Evolutionary conservation across 2,329 filamentous ascomycete genomes (phyloP).

Genomic region (Aspergillus quadricinctus): DNA sequence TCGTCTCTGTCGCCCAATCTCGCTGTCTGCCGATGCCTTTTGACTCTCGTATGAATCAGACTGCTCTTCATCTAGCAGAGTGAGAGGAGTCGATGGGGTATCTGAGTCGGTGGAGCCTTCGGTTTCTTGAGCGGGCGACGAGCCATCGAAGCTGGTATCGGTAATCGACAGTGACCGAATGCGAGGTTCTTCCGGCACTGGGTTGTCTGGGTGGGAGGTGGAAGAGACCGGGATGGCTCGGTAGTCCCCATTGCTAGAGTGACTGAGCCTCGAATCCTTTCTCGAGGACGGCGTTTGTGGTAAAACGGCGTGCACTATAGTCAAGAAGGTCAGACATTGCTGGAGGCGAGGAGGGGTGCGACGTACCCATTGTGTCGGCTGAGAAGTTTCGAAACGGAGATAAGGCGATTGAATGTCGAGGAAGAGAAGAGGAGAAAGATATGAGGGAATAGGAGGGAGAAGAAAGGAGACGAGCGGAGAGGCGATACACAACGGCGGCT

Average conservation of each 20-base stretch:
- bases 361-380: slow-evolving; percentile 18
- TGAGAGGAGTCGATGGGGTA: slow-evolving; percentile 39
- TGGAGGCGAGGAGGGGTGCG: background rate
- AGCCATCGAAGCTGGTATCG: slow-evolving; percentile 27
- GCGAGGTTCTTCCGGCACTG: slow-evolving; percentile 45
- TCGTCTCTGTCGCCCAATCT: slow-evolving; percentile 32
- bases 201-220: slow-evolving; percentile 45
- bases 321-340: background rate
- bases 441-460: background rate
- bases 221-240: slow-evolving; percentile 33
- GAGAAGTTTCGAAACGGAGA: background rate
- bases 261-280: slow-evolving; percentile 19
- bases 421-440: background rate
- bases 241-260: slow-evolving; percentile 21
- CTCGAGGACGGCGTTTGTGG: slow-evolving; percentile 22
- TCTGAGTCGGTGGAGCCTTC: slow-evolving; percentile 35
- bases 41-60: slow-evolving; percentile 30
- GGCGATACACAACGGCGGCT: background rate
- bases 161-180: slow-evolving; percentile 36
- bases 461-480: background rate
- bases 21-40: slow-evolving; percentile 13
- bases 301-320: slow-evolving; percentile 29
- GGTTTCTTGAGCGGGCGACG: slow-evolving; percentile 26
- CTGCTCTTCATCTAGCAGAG: slow-evolving; percentile 37
- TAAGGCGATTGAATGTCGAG: slow-evolving; percentile 2